Evolutionary conservation across 805 yeast species (phyloP).

Genomic region (Suhomyces emberorum): DNA sequence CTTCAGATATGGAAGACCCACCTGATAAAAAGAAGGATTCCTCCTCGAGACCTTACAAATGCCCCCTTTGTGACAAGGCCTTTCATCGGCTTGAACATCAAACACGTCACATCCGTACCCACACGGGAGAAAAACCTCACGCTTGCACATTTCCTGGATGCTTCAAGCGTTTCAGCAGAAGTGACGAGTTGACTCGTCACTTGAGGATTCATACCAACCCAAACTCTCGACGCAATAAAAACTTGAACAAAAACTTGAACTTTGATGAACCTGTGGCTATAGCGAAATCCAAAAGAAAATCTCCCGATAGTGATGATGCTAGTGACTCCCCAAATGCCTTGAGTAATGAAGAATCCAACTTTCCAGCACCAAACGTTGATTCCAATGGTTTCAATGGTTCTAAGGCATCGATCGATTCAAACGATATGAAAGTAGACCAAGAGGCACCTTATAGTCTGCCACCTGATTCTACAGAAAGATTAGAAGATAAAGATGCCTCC

Average conservation of each 20-base stretch:
- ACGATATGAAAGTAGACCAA: too few relatives aligned
- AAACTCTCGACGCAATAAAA: slow-evolving; percentile 59
- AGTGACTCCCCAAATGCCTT: not conserved
- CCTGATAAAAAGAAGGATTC: not conserved
- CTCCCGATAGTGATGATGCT: not conserved
- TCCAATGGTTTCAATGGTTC: not conserved
- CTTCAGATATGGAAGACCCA: slow-evolving; percentile 5
- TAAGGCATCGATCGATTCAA: not conserved
- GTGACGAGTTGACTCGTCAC: slow-evolving; percentile 75
- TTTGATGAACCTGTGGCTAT: slow-evolving; percentile 6
- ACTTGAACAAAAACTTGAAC: slow-evolving; percentile 13
- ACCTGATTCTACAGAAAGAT: not conserved
- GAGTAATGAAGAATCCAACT: not conserved
- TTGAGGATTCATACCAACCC: slow-evolving; percentile 71
- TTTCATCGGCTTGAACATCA: slow-evolving; percentile 76
- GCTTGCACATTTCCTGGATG: slow-evolving; percentile 73
- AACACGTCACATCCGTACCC: slow-evolving; percentile 75
- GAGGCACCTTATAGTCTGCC: not conserved
- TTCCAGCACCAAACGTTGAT: not conserved
- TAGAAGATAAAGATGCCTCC: not conserved
- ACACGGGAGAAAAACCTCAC: slow-evolving; percentile 81
- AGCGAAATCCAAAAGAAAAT: not conserved
- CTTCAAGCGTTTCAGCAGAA: slow-evolving; percentile 61
- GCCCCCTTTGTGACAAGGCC: slow-evolving; percentile 72
- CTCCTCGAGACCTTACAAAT: slow-evolving; percentile 55